Evolutionary conservation across 2,329 filamentous ascomycete genomes (phyloP).

Genomic region (Xylariaceae sp.): DNA sequence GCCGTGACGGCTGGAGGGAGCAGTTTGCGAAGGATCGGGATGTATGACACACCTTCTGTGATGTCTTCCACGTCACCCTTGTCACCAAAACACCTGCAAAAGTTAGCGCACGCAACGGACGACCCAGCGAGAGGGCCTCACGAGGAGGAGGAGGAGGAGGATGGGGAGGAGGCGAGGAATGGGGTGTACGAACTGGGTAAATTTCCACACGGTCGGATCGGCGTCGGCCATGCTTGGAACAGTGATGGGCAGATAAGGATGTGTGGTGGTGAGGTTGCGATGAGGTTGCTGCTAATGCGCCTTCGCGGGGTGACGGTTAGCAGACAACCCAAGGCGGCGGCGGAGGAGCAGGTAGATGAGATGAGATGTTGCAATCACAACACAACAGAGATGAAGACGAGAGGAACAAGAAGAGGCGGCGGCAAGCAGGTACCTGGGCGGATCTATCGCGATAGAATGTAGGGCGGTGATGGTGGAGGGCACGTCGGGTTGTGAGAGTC

Average conservation of each 20-base stretch:
- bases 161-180: conserved; percentile 1
- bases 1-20: neutral
- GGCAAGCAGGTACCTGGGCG: conserved; percentile 16
- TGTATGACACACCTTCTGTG: conserved; percentile 70
- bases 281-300: conserved; percentile 19
- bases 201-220: conserved; percentile 23
- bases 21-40: neutral
- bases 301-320: conserved; percentile 18
- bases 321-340: conserved; percentile 17
- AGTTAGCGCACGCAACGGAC: conserved; percentile 23
- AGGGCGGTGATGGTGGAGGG: conserved; percentile 13
- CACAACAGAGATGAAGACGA: neutral
- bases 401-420: conserved; percentile 6
- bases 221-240: conserved; percentile 21
- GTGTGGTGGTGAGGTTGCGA: conserved; percentile 15
- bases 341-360: neutral
- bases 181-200: conserved; percentile 18
- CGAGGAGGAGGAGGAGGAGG: neutral
- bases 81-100: conserved; percentile 88
- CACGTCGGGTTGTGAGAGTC: conserved; percentile 10
- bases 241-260: conserved; percentile 9
- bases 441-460: conserved; percentile 4
- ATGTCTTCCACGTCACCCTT: conserved; percentile 99
- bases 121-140: conserved; percentile 17
- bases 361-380: conserved; percentile 8